phyloP scores from a whole-genome alignment of 306 rosid species.

The Rosa persica region DNA sequence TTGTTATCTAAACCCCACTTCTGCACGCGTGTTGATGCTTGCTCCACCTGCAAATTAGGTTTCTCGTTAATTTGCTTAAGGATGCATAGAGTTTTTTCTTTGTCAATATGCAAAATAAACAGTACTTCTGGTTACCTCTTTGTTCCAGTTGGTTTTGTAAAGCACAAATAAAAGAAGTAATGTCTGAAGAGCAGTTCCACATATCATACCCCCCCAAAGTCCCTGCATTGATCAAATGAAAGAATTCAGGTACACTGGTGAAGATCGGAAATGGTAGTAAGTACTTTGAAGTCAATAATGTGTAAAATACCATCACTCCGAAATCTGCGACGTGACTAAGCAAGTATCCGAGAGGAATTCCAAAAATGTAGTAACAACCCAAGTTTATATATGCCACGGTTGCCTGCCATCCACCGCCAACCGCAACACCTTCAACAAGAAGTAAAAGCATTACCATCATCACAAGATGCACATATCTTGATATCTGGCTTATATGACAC shows the following conservation, averaged over 20 bases:
- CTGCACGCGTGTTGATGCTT: conserved; percentile 43
- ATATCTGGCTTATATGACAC: neutral
- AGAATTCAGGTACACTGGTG: neutral
- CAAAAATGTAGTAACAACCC: conserved; percentile 74
- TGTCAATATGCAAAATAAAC: neutral
- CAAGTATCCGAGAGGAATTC: conserved; percentile 69
- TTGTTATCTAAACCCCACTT: conserved; percentile 47
- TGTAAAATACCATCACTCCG: conserved; percentile 59
- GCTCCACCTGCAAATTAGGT: conserved; percentile 45
- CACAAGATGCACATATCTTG: neutral
- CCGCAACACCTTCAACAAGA: conserved; percentile 68
- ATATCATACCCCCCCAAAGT: conserved; percentile 61
- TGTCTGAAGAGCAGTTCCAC: conserved; percentile 58
- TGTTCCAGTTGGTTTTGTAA: conserved; percentile 52
- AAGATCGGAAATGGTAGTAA: neutral
- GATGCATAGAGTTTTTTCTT: neutral
- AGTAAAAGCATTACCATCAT: neutral
- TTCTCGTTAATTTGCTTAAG: neutral
- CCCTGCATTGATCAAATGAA: conserved; percentile 35
- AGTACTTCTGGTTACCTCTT: conserved; percentile 40
- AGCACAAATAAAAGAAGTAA: conserved; percentile 44
- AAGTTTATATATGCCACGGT: conserved; percentile 76
- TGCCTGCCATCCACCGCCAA: conserved; percentile 96
- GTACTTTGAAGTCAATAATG: conserved; percentile 33
- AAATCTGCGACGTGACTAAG: conserved; percentile 57